Base-by-base conservation (phyloP, 1,284 basidiomycete genomes). In the Pascua sp. region DNA sequence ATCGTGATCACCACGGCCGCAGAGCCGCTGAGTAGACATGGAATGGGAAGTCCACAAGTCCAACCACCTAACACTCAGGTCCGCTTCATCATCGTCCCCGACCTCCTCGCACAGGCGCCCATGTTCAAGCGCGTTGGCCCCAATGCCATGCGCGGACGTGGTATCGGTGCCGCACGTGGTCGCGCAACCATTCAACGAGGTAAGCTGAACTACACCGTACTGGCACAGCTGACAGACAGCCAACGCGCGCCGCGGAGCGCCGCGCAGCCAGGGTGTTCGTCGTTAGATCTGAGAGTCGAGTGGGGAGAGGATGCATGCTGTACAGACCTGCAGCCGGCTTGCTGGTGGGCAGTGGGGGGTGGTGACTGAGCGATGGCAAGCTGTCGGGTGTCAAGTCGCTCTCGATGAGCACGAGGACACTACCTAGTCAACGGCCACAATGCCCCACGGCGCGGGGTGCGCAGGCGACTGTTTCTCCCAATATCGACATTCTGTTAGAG, bases 111-210 rank as follows among this genome's bases (percentile, higher is more conserved):
- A 73, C 97, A 98, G 76, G 96, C 96, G 32, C 96, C 96, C 17
- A 99, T 99, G 96, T 97, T 98, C 81, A 98, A 98, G 81, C 88
- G 95, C 65, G 91, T 97, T 51, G 94, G 95, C 48, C 92, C 94
- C 15, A 97, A 98, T 75, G 94, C 93, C 42, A 97, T 98, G 93
- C 89, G 90, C 70, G 96, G 96, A 70, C 84, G 95, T 66, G 96
- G 96, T 86, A 98, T 99, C 73, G 96, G 96, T 73, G 96, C 93
- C 46, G 72, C 73, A 11, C 67, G 77, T 65, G 77, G 77, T 56
- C 74, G 77, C 55, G 77, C 77, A 12, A 79, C 77, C 39, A 79
- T 79, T 60, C 72, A 77, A 59, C 68, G 77, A 55, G 75, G 73
- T 74, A 49, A 63, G 72, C 24, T 63, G 8, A 12, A 13, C n/a